Conservation (phyloP, 257 asterid species). For the Gentiana dahurica region DNA sequence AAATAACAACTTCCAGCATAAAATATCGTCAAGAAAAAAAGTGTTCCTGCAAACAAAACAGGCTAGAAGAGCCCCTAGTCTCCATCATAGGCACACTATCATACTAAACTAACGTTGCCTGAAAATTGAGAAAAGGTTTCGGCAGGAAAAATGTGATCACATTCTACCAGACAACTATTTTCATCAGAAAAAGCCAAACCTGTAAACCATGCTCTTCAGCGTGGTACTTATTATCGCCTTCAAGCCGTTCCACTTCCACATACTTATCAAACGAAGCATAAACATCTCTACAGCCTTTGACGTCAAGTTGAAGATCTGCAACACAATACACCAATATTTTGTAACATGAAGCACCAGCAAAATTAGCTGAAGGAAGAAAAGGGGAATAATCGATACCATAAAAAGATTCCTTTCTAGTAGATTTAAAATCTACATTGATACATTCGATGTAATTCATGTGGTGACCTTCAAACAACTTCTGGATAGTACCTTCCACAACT, state of each 20-base stretch:
- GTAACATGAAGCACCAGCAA: slow-evolving; percentile 9
- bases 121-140: not conserved
- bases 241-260: slow-evolving; percentile 96
- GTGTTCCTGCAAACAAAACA: too few relatives aligned
- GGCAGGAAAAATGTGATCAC: not conserved
- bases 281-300: slow-evolving; percentile 90
- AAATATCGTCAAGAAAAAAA: too few relatives aligned
- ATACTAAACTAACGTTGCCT: too few relatives aligned
- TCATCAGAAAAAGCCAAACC: slow-evolving; percentile 32
- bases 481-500: slow-evolving; percentile 98
- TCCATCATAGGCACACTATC: too few relatives aligned
- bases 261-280: slow-evolving; percentile 97
- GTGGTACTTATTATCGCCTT: slow-evolving; percentile 93
- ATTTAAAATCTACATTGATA: slow-evolving; percentile 89
- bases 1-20: too few relatives aligned
- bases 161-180: slow-evolving; percentile 8
- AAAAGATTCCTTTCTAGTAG: slow-evolving; percentile 93
- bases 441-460: slow-evolving; percentile 94
- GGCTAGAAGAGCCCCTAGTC: too few relatives aligned
- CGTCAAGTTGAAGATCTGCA: slow-evolving; percentile 95
- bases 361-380: slow-evolving; percentile 9
- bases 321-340: slow-evolving; percentile 13
- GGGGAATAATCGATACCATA: slow-evolving; percentile 52
- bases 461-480: slow-evolving; percentile 95
- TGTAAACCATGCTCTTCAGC: slow-evolving; percentile 95